Base-by-base conservation (phyloP, 2,329 filamentous ascomycete species). In the Aspergillus awamori region DNA sequence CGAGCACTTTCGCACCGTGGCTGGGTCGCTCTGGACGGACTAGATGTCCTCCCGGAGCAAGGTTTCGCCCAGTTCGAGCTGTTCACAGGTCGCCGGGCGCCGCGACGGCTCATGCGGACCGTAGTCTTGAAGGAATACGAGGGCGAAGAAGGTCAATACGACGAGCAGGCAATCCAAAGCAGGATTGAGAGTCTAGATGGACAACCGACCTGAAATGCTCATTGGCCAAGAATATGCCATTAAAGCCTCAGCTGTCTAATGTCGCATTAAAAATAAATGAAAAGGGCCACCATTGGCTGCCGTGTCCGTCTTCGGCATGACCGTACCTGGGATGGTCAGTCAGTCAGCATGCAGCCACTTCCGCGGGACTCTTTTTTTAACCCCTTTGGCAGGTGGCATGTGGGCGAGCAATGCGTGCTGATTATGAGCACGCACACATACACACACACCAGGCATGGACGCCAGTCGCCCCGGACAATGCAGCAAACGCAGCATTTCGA, bases 1-100 rank as follows among this genome's bases (percentile, higher is more conserved):
- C 73, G 75, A n/a, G 66, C 68, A 5, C 65, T 73, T 17, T 75
- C 72, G 8, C 70, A 74, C 53, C 74, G 74, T 8, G 75, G 76
- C 8, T 78, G 76, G 76, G 72, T 77, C n/a, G 71, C 74, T 0
- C 62, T 77, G 20, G 76, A 78, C 38, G 76, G 76, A 13, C 73
- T 78, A 3, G 76, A 78, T 41, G 72, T 77, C 13, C 71, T 77
- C 5, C 74, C 75, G 2, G 76, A 78, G 61, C 76, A 78, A 61
- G 76, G 76, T 0, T 77, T 77, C 52, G 76, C 75, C 4, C 76
- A 78, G 48, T 78, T 78, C 36, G 76, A 78, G 53, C 64, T 78
- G 2, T 76, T 77, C 49, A 78, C 76, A 1, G 73, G 75, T 8
- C 72, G 74, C 10, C 74, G 74, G n/a, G 75, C 75, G 15, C 75